Evolutionary conservation across 2,329 filamentous ascomycete genomes (phyloP).

Genomic region (Alternaria arborescens): DNA sequence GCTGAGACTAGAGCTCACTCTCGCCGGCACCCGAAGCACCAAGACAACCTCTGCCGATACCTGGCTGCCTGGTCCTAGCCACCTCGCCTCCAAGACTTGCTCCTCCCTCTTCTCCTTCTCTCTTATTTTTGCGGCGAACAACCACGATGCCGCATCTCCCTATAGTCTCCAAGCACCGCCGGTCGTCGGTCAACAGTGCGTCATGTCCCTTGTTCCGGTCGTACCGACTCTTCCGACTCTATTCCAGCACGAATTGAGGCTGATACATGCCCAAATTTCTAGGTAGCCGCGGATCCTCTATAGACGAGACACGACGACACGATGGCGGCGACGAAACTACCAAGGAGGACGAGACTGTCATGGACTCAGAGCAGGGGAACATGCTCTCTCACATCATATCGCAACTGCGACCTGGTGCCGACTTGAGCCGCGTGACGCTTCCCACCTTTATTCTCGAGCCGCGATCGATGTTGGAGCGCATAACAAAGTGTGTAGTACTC

Average conservation of each 20-base stretch:
- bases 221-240: conserved; percentile 13
- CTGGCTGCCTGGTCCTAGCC: conserved; percentile 15
- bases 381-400: conserved; percentile 97
- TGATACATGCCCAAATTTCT: conserved; percentile 24
- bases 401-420: conserved; percentile 92
- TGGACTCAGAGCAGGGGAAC: conserved; percentile 94
- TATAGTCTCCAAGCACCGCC: conserved; percentile 33
- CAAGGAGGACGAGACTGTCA: conserved; percentile 75
- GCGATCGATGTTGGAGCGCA: conserved; percentile 96
- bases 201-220: conserved; percentile 21
- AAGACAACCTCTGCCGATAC: conserved; percentile 22
- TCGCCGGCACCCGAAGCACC: conserved; percentile 25
- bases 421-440: conserved; percentile 90
- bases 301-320: conserved; percentile 48
- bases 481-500: conserved; percentile 83
- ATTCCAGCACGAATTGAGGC: conserved; percentile 13
- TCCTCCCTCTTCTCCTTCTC: not conserved
- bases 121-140: not conserved
- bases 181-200: conserved; percentile 42
- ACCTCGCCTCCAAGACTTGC: not conserved
- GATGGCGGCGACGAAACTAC: conserved; percentile 51
- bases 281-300: conserved; percentile 55
- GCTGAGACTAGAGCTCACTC: conserved; percentile 28
- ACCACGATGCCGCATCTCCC: conserved; percentile 50
- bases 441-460: conserved; percentile 98